phyloP scores from a whole-genome alignment of 345 rosid species.

The Linum usitatissimum region DNA sequence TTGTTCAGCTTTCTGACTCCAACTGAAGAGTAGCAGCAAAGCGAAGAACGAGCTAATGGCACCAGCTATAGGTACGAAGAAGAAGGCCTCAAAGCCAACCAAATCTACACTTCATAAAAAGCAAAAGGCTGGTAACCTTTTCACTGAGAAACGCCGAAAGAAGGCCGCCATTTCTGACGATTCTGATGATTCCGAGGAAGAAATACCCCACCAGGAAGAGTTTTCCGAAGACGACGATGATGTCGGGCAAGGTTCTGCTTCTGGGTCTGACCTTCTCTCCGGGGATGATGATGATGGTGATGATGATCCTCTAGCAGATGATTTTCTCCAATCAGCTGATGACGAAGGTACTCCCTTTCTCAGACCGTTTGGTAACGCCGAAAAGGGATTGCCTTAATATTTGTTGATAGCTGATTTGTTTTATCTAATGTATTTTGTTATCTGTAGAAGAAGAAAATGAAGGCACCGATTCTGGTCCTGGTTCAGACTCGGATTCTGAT shows the following conservation, averaged over 20 bases:
- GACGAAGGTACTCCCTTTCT: slow-evolving; percentile 30
- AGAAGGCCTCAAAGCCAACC: slow-evolving; percentile 29
- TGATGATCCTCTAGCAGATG: slow-evolving; percentile 41
- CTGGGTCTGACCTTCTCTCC: slow-evolving; percentile 41
- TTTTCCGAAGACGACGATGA: slow-evolving; percentile 21
- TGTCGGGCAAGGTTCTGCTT: slow-evolving; percentile 30
- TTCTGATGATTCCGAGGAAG: slow-evolving; percentile 38
- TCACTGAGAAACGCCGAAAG: slow-evolving; percentile 27
- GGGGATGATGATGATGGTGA: slow-evolving; percentile 39
- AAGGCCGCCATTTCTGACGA: slow-evolving; percentile 16
- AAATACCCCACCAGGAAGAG: slow-evolving; percentile 25
- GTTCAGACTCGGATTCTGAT: slow-evolving; percentile 36
- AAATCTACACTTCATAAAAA: slow-evolving; percentile 40
- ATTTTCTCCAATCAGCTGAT: slow-evolving; percentile 44
- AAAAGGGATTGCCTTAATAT: neutral
- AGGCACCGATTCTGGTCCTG: slow-evolving; percentile 18
- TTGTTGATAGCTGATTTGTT: neutral
- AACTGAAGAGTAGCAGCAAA: too few relatives aligned
- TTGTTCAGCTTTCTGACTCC: too few relatives aligned
- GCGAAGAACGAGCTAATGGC: slow-evolving; percentile 19
- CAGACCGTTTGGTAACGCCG: neutral
- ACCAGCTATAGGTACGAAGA: slow-evolving; percentile 37
- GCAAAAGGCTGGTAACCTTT: slow-evolving; percentile 31
- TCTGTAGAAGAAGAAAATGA: slow-evolving; percentile 29
- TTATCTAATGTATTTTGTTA: neutral